A percentile compares a stretch with the other conserved stretches of the same genome.
These are phyloP conservation scores for Cytospora piceae DNA, from an alignment of 2,329 filamentous ascomycete genomes.

Conservation along the genomic window DNA sequence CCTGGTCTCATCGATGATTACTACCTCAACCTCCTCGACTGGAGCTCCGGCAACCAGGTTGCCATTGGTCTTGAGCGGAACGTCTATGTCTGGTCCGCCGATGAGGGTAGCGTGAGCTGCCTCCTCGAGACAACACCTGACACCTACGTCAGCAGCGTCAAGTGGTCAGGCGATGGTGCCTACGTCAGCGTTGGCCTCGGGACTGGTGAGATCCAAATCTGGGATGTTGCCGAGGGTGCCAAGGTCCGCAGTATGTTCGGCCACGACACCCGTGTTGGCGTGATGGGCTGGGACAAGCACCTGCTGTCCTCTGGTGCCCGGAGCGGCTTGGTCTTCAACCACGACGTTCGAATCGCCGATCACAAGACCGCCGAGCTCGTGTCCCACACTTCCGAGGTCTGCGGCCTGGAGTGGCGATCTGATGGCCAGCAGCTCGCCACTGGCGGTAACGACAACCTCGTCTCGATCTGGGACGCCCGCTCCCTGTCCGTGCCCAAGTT, in stretches of 20 bases:
- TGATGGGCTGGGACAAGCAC: slow-evolving; percentile 99
- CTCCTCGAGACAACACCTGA: slow-evolving; percentile 86
- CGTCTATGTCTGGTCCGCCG: slow-evolving; percentile 98
- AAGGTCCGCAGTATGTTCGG: slow-evolving; percentile 99
- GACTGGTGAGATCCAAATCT: slow-evolving; percentile 97
- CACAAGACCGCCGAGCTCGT: slow-evolving; percentile 98
- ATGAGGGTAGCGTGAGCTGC: slow-evolving; percentile 85
- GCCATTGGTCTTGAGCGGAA: slow-evolving; percentile 96
- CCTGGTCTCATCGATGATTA: slow-evolving; percentile 97
- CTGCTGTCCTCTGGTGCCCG: slow-evolving; percentile 92
- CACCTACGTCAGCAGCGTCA: slow-evolving; percentile 96
- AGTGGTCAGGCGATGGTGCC: slow-evolving; percentile 96
- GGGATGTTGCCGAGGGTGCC: slow-evolving; percentile 92
- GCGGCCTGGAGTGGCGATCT: slow-evolving; percentile 95
- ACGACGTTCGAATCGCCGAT: slow-evolving; percentile 95
- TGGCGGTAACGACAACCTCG: slow-evolving; percentile 97
- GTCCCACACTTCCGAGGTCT: slow-evolving; percentile 96
- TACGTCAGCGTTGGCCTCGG: slow-evolving; percentile 96
- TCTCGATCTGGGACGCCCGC: slow-evolving; percentile 98
- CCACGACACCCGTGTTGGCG: slow-evolving; percentile 93
- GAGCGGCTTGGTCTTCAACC: slow-evolving; percentile 95
- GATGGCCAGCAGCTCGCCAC: slow-evolving; percentile 97
- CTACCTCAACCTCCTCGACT: slow-evolving; percentile 98
- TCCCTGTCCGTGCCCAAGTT: slow-evolving; percentile 94
- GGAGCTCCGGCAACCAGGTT: slow-evolving; percentile 97